These are phyloP conservation scores for Limnanthes douglasii DNA, from an alignment of 345 rosid species.

Conservation along the genomic window DNA sequence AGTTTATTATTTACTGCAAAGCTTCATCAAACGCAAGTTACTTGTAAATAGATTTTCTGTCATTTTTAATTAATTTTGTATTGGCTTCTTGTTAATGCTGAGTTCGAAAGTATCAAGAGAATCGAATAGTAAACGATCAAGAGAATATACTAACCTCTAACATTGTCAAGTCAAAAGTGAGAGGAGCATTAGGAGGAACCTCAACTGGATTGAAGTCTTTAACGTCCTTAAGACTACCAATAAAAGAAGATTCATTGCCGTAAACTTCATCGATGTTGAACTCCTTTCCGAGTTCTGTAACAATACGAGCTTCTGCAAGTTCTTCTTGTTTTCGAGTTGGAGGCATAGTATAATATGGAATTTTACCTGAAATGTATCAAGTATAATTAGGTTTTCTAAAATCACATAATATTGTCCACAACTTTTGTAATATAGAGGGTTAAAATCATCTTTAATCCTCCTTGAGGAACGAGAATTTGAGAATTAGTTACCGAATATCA, in stretches of 20 bases:
- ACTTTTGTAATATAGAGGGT: too few relatives aligned
- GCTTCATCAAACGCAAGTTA: too few relatives aligned
- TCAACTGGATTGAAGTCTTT: conserved; percentile 54
- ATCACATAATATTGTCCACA: too few relatives aligned
- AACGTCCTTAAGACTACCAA: conserved; percentile 75
- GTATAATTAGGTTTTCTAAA: too few relatives aligned
- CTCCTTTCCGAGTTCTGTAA: conserved; percentile 58
- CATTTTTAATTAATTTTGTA: too few relatives aligned
- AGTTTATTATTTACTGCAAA: too few relatives aligned
- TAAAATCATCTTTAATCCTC: too few relatives aligned
- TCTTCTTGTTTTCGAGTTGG: conserved; percentile 53
- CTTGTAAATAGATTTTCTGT: too few relatives aligned
- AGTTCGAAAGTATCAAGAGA: background rate
- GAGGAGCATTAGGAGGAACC: conserved; percentile 54
- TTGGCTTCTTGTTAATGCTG: too few relatives aligned
- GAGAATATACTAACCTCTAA: conserved; percentile 40
- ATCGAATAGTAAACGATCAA: background rate
- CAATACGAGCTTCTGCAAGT: conserved; percentile 59
- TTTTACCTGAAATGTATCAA: conserved; percentile 50
- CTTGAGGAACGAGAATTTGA: too few relatives aligned
- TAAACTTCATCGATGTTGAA: conserved; percentile 79
- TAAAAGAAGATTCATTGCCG: conserved; percentile 60
- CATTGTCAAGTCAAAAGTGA: conserved; percentile 57
- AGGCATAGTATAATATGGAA: conserved; percentile 82
- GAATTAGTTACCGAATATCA: too few relatives aligned